Conservation (phyloP, 768 basidiomycete genomes). For the Trametes meyenii region DNA sequence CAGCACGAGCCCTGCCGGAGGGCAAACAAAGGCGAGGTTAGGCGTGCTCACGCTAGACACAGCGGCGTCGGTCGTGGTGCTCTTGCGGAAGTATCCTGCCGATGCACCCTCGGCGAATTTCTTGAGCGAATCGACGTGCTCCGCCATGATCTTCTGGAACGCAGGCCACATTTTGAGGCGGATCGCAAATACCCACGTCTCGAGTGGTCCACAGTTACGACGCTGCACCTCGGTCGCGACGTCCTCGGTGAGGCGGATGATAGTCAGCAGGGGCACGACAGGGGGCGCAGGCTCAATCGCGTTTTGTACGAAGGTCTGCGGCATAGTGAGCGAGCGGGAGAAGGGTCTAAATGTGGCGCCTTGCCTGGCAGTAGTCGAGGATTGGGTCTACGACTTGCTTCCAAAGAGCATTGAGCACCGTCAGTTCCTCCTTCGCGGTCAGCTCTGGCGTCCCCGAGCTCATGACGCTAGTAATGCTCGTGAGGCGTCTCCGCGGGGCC, state of each 20-base stretch:
- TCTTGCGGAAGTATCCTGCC: conserved; percentile 61
- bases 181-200: conserved; percentile 77
- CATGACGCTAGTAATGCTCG: conserved; percentile 29
- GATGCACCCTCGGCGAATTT: conserved; percentile 76
- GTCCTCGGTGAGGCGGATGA: conserved; percentile 89
- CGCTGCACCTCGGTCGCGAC: conserved; percentile 74
- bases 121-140: conserved; percentile 81
- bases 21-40: not conserved
- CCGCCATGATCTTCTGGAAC: conserved; percentile 87
- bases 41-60: conserved; percentile 43
- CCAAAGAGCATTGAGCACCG: conserved; percentile 71
- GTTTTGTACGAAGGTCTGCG: conserved; percentile 67
- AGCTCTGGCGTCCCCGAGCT: conserved; percentile 10
- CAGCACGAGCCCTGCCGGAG: not conserved
- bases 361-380: conserved; percentile 79
- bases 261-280: conserved; percentile 77
- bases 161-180: conserved; percentile 91
- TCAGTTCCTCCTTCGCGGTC: conserved; percentile 56
- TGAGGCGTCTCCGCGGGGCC: conserved; percentile 23
- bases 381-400: conserved; percentile 93
- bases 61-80: conserved; percentile 65
- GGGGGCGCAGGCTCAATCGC: conserved; percentile 76
- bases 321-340: not conserved
- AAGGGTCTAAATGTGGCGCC: conserved; percentile 19
- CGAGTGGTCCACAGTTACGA: conserved; percentile 78